Evolutionary conservation across 2,329 filamentous ascomycete species (phyloP), one percentile per base, ranked within the genome.

Genomic region (Pestalotiopsis sp.): DNA sequence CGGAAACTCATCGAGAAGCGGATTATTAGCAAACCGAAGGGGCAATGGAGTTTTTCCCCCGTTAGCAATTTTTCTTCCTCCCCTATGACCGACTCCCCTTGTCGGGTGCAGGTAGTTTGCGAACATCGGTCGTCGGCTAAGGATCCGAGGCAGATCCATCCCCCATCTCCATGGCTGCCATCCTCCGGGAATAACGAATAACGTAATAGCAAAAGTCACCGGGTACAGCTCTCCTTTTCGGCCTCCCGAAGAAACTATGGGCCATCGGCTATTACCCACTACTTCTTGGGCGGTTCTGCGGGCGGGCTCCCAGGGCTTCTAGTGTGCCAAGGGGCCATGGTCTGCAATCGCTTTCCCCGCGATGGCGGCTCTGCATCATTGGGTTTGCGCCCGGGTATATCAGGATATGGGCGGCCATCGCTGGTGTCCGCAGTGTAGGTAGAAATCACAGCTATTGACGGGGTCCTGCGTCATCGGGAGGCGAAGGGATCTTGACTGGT

Each of bases 151-250:
- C 45, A 52, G 57, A 36, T 59, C 27, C 57, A 36, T 27, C 57
- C 45, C 57, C n/a, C 23, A 23, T 36, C 17, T 52, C 45, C 17
- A 52, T 52, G 49, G 49, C 14, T 56, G 49, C 57, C 61, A 45
- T 38, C 12, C 39, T 41, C 61, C 61, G 36, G 36, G 61, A 39
- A 64, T 52, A 52, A 52, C 45, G 45, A 64, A 64, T 64, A 64
- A 64, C 61, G 61, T 64, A 64, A 64, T 64, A 49, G 39, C 39
- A 36, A 64, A 49, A 64, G 61, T 64, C 27, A 64, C 39, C 61
- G 60, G 60, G 17, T 63, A 17, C 45, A 17, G 14, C 45, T 20
- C 45, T 52, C 45, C 45, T 52, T 52, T 52, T 52, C 45, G 45
- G 45, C 17, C 45, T 52, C 45, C 45, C 45, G 45, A 52, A 9